Conservation (phyloP, 75 land plant genomes). For the Azolla pinnata region DNA sequence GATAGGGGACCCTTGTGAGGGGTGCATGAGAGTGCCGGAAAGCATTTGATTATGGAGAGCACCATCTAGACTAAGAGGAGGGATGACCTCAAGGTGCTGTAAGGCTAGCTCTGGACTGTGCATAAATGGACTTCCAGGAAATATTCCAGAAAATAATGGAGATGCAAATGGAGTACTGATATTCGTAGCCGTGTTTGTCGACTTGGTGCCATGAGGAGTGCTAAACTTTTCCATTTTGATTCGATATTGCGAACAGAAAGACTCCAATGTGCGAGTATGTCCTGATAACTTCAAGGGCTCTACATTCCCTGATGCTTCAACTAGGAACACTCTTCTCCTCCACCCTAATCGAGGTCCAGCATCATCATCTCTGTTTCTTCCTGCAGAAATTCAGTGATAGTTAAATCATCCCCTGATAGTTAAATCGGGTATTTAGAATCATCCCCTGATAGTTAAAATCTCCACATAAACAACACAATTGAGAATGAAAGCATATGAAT, state of each 20-base stretch:
- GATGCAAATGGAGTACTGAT: slow-evolving; percentile 68
- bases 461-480: too few species aligned
- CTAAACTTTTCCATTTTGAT: slow-evolving; percentile 42
- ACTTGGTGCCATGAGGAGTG: slow-evolving; percentile 14
- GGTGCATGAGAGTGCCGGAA: slow-evolving; percentile 29
- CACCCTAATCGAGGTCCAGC: slow-evolving; percentile 60
- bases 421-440: too few species aligned
- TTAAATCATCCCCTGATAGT: too few species aligned
- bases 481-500: too few species aligned
- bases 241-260: slow-evolving; percentile 58
- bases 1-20: slow-evolving; percentile 67
- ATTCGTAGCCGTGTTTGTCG: slow-evolving; percentile 26
- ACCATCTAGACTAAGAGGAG: slow-evolving; percentile 90
- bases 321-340: slow-evolving; percentile 73
- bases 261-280: slow-evolving; percentile 69
- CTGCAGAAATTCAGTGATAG: background rate
- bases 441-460: too few species aligned
- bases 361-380: slow-evolving; percentile 21
- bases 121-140: slow-evolving; percentile 79
- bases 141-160: slow-evolving; percentile 78
- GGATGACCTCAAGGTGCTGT: slow-evolving; percentile 62
- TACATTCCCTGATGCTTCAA: slow-evolving; percentile 55
- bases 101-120: slow-evolving; percentile 73
- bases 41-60: slow-evolving; percentile 11
- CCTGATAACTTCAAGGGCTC: slow-evolving; percentile 48